Conservation (phyloP, 768 basidiomycete genomes). For the Naganishia randhawae region DNA sequence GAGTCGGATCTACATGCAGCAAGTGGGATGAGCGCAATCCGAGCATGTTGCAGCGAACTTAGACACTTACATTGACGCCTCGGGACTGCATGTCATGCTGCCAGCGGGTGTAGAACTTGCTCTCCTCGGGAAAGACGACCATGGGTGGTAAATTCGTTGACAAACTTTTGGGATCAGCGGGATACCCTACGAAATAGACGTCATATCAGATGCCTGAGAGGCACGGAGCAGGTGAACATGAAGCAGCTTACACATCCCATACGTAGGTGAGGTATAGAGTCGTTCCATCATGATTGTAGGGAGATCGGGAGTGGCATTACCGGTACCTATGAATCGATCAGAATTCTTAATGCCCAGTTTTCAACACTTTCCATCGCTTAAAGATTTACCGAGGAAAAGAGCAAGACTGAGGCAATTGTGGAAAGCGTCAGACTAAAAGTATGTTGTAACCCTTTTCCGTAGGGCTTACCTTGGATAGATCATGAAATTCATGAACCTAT, state of each 20-base stretch:
- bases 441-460: too few relatives aligned
- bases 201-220: too few relatives aligned
- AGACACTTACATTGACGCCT: slow-evolving; percentile 49
- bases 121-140: slow-evolving; percentile 53
- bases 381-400: slow-evolving; percentile 39
- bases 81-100: slow-evolving; percentile 45
- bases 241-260: slow-evolving; percentile 50
- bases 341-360: slow-evolving; percentile 18
- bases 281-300: slow-evolving; percentile 54
- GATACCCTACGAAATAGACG: slow-evolving; percentile 43
- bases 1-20: slow-evolving; percentile 39
- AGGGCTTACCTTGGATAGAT: slow-evolving; percentile 47
- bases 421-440: neutral
- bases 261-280: slow-evolving; percentile 53
- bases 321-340: slow-evolving; percentile 43
- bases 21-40: neutral
- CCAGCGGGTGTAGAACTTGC: slow-evolving; percentile 52
- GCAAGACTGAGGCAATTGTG: slow-evolving; percentile 34
- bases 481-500: slow-evolving; percentile 50
- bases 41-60: neutral
- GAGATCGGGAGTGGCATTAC: slow-evolving; percentile 53
- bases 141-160: slow-evolving; percentile 53
- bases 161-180: slow-evolving; percentile 49
- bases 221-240: neutral
- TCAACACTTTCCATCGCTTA: too few relatives aligned